These are phyloP conservation scores for Aeschynomene evenia DNA, from an alignment of 306 rosid species.

Conservation along the genomic window DNA sequence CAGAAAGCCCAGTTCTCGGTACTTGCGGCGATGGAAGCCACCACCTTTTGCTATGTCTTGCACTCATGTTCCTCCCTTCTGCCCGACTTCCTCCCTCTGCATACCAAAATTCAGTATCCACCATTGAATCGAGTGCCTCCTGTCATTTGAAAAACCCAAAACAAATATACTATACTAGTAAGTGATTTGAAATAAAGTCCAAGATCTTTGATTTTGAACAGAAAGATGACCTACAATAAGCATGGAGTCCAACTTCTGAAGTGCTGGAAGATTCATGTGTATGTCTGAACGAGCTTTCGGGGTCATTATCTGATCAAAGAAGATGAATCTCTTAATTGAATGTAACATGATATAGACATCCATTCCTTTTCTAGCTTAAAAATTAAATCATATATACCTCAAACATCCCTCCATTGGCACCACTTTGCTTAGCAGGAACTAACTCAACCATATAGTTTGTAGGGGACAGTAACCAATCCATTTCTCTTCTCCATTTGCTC, in stretches of 20 bases:
- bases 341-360: background rate
- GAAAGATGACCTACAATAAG: slow-evolving; percentile 68
- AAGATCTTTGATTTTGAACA: slow-evolving; percentile 11
- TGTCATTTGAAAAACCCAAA: slow-evolving; percentile 33
- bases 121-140: slow-evolving; percentile 92
- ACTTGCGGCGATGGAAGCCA: slow-evolving; percentile 90
- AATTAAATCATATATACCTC: slow-evolving; percentile 64
- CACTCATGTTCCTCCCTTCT: slow-evolving; percentile 57
- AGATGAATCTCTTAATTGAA: slow-evolving; percentile 12
- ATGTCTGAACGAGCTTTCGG: slow-evolving; percentile 90
- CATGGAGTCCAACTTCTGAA: slow-evolving; percentile 92
- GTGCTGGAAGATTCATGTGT: slow-evolving; percentile 94
- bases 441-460: slow-evolving; percentile 91
- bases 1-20: slow-evolving; percentile 77
- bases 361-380: slow-evolving; percentile 21
- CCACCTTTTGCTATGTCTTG: slow-evolving; percentile 66
- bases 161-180: background rate
- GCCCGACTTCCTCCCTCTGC: slow-evolving; percentile 80
- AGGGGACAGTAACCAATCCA: slow-evolving; percentile 93
- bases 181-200: slow-evolving; percentile 1
- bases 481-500: slow-evolving; percentile 76
- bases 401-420: slow-evolving; percentile 70
- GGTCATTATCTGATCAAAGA: slow-evolving; percentile 76
- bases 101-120: slow-evolving; percentile 81
- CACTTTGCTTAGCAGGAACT: slow-evolving; percentile 91